Evolutionary conservation across 2,329 filamentous ascomycete species (phyloP), one percentile per base, ranked within the genome.

Genomic region (Fusarium succisae): DNA sequence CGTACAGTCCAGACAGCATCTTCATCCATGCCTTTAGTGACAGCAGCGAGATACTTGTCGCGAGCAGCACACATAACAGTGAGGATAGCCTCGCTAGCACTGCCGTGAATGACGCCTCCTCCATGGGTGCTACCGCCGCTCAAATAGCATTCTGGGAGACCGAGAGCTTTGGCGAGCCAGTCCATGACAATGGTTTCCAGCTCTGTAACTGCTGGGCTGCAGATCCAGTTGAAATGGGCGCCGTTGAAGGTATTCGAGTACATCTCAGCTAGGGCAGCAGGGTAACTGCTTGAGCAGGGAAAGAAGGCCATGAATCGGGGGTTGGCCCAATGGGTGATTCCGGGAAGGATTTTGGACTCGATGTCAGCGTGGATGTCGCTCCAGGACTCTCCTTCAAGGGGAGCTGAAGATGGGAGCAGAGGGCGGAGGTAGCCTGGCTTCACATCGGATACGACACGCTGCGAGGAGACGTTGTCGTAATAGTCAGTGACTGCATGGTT

Each of bases 271-370:
- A 98, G 87, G 81, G 98, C 96, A 37, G 91, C 90, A 2, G 96
- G 95, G 80, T 93, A 98, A 39, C 92, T 94, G 60, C 92, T 91
- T n/a, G 90, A 91, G 56, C 94, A 94, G 2, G 96, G 93, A 83
- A 96, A 98, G 86, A 97, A 98, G 48, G 96, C 96, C 90, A 98
- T 94, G 87, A 98, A 98, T 79, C 96, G 95, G 18, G 94, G 96
- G 6, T 91, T 94, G 81, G 97, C 93, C 95, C 96, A 98, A 83
- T 98, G 96, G 1, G 96, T 98, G 62, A 98, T 87, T 9, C 96
- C 96, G 0, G 96, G 96, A 80, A 98, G 90, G 80, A 98, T 98
- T 80, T 96, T 94, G 41, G 88, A 84, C 77, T 95, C 92, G 54
- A 98, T 91, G 80, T 98, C 96, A 62, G 90, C 87, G 76, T 94